phyloP scores from a whole-genome alignment of 2,329 filamentous ascomycete genomes.

The Nemania bipapillata region DNA sequence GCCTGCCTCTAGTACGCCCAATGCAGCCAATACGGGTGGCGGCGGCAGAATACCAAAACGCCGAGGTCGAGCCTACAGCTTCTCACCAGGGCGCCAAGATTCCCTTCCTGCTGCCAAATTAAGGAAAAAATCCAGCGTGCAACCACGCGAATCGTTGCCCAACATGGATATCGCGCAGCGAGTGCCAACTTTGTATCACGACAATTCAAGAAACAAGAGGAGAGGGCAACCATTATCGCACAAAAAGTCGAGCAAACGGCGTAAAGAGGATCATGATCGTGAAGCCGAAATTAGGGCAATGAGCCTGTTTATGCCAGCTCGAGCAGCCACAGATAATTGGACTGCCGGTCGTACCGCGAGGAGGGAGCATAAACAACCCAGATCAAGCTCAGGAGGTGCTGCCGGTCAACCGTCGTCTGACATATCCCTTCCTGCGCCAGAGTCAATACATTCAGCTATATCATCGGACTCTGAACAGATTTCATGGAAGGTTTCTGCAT shows the following conservation, averaged over 20 bases:
- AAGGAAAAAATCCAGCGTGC: conserved; percentile 44
- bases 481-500: conserved; percentile 81
- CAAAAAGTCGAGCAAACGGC: conserved; percentile 80
- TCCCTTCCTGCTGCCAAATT: conserved; percentile 58
- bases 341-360: conserved; percentile 69
- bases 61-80: conserved; percentile 66
- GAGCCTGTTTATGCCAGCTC: conserved; percentile 74
- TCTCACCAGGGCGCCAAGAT: conserved; percentile 69
- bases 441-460: conserved; percentile 79
- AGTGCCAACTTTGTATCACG: conserved; percentile 66
- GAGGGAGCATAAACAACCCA: conserved; percentile 73
- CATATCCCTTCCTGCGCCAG: conserved; percentile 77
- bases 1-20: conserved; percentile 41
- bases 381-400: conserved; percentile 63
- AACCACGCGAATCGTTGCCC: conserved; percentile 32
- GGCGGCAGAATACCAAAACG: conserved; percentile 56
- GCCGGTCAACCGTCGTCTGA: conserved; percentile 74
- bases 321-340: conserved; percentile 69
- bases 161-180: conserved; percentile 48
- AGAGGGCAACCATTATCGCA: conserved; percentile 69
- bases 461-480: conserved; percentile 78
- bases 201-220: conserved; percentile 66
- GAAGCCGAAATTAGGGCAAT: conserved; percentile 91
- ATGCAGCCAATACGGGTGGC: conserved; percentile 39
- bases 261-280: conserved; percentile 77